Base-by-base conservation (phyloP, 805 yeast genomes). In the Metschnikowia aberdeeniae region DNA sequence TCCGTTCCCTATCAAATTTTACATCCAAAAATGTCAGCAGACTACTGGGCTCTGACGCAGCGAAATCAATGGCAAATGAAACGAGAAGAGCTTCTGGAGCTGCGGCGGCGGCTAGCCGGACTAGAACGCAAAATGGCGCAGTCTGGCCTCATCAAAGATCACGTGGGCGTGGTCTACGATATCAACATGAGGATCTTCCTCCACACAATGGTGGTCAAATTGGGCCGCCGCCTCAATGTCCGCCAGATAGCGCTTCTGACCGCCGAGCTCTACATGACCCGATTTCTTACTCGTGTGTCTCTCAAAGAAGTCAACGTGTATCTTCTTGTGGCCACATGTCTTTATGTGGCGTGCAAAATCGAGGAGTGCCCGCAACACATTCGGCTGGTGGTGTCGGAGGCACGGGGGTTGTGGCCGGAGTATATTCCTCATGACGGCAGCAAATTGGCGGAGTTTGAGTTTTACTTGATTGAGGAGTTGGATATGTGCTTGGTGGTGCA, bases 281-380 rank as follows among this genome's bases (percentile, higher is more conserved):
- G 99, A 36, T 89, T 92, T 57, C 69, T 89, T 36, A 77, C 86
- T 2, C 73, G 77, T 36, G 90, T 82, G 0, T 80, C 88, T 10
- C 65, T 89, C 11, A 80, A 84, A 52, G 99, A 93, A 60, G 77
- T 89, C 45, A 93, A 93, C 59, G 69, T 86, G 1, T 92, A 89
- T 58, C 66, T 89, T 34, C 64, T 90, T 44, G 84, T 89, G 9
- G 81, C 99, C 0, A 82, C 98, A 0, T 82, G 93, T 53, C 74
- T 92, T 2, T 93, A 93, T 58, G 73, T 93, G 27, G 90, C 97
- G 0, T 86, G 97, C 67, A 92, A 93, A 61, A 85, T 89, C 29
- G 98, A 93, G 62, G 99, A 93, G 63, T 84, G 88, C 55, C 98
- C 99, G 1, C 95, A 86, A 58, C 97, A 93, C 60, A 89, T 93